phyloP scores from a whole-genome alignment of 345 rosid species.

The Ailanthus altissimus region DNA sequence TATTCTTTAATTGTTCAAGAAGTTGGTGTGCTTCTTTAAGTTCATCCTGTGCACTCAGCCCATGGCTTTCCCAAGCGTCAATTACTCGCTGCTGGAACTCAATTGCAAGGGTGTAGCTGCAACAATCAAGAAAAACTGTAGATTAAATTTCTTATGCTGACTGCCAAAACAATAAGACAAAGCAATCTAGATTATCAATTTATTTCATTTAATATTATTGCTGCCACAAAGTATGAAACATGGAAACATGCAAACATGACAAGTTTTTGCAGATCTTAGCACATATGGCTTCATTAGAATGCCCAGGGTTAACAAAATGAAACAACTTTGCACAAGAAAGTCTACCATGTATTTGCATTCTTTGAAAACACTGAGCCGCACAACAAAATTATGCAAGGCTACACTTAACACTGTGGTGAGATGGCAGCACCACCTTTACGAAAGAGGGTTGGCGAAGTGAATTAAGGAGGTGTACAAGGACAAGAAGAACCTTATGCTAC shows the following conservation, averaged over 20 bases:
- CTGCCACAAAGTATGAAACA: background rate
- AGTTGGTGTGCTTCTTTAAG: slow-evolving; percentile 56
- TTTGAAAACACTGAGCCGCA: background rate
- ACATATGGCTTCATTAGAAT: background rate
- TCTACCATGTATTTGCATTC: background rate
- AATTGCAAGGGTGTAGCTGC: slow-evolving; percentile 76
- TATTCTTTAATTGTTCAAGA: slow-evolving; percentile 62
- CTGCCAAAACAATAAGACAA: background rate
- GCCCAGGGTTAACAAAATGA: background rate
- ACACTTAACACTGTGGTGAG: background rate
- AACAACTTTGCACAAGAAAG: background rate
- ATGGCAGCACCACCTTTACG: background rate
- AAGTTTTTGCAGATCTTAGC: background rate
- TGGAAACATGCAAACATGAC: background rate
- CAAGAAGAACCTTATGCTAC: background rate
- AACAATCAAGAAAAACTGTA: slow-evolving; percentile 23
- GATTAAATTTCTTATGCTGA: background rate
- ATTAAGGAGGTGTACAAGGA: background rate
- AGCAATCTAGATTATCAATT: background rate
- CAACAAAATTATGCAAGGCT: background rate
- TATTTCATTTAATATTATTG: background rate
- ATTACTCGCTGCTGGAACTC: slow-evolving; percentile 79
- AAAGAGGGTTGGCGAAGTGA: background rate
- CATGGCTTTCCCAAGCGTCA: slow-evolving; percentile 84
- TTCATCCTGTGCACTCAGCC: slow-evolving; percentile 63